These are phyloP conservation scores for Hordeum marinum DNA, from an alignment of 176 grass and related monocot genomes.

Conservation along the genomic window DNA sequence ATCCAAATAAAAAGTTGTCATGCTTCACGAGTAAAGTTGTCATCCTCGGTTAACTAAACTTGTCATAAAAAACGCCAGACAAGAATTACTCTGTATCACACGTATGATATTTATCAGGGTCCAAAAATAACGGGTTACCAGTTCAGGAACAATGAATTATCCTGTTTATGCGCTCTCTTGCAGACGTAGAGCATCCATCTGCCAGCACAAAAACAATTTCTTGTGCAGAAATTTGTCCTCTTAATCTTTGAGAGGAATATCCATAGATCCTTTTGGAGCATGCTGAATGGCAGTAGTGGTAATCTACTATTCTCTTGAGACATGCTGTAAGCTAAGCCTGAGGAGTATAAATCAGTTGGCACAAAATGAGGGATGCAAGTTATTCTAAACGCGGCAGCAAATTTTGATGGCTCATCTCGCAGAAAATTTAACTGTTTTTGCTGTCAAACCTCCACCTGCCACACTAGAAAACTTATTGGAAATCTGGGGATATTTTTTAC, in stretches of 20 bases:
- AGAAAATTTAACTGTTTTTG: background rate
- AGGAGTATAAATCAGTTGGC: no score
- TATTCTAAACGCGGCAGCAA: background rate
- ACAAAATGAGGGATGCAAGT: no score
- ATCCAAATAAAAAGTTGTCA: no score
- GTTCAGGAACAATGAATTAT: background rate
- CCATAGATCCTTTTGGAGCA: background rate
- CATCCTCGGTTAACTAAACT: no score
- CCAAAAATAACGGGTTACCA: background rate
- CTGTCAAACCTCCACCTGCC: background rate
- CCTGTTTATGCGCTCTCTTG: no score
- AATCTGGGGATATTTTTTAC: background rate
- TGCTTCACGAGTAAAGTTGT: no score
- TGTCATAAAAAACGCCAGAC: no score
- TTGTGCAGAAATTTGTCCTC: background rate
- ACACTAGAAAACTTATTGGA: background rate
- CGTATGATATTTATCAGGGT: no score
- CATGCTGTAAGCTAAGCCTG: background rate
- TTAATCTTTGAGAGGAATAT: background rate
- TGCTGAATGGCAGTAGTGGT: background rate
- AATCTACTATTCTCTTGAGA: background rate
- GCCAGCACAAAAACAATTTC: background rate
- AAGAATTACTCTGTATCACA: no score
- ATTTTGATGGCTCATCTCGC: background rate
- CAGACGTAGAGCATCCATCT: background rate